Base-by-base conservation (phyloP, 148 eudicot species). In the Fagopyrum homotropicum region DNA sequence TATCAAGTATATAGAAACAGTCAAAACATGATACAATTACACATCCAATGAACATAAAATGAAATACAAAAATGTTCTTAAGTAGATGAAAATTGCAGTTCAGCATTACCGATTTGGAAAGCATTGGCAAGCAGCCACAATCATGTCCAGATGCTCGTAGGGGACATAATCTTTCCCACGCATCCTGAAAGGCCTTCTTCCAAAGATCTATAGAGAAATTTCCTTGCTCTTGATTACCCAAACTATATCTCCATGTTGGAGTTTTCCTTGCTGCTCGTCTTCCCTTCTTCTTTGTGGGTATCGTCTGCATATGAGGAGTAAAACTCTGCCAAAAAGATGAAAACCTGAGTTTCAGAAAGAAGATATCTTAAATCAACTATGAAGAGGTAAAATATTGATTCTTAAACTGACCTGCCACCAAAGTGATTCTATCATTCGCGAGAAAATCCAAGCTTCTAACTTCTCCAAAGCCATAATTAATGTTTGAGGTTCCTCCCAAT, bases 321-420 rank as follows among this genome's bases (percentile, higher is more conserved):
- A 91, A 83, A 80, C 93, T 87, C 98, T 94, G 87, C 78, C 64
- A 11, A 15, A 15, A 56, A 43, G n/a, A 60, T 4, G 45, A n/a
- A 75, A 54, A 59, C 6, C 12, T 5, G 57, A 14, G 6, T 22
- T 45, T 60, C 43, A 44, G 8, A 19, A 50, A 6, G 5, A 40
- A 40, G n/a, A 4, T 6, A 30, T 19, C 0, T 17, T 6, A 16
- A 44, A 44, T 7, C 14, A 51, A 16, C 63, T 30, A 12, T 60
- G 17, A 19, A 22, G 45, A 26, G 30, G 40, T 1, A 0, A 74
- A 16, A 74, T 40, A 19, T 47, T 63, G 30, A 35, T 48, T 56
- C 75, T 48, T n/a, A 17, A 43, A 60, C 73, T 50, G 70, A 93
- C 98, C 98, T 94, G 98, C 98, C 98, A 94, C 98, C 98, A 94